phyloP scores from a whole-genome alignment of 176 grass and related monocot genomes.

The Musa troglodytarum region DNA sequence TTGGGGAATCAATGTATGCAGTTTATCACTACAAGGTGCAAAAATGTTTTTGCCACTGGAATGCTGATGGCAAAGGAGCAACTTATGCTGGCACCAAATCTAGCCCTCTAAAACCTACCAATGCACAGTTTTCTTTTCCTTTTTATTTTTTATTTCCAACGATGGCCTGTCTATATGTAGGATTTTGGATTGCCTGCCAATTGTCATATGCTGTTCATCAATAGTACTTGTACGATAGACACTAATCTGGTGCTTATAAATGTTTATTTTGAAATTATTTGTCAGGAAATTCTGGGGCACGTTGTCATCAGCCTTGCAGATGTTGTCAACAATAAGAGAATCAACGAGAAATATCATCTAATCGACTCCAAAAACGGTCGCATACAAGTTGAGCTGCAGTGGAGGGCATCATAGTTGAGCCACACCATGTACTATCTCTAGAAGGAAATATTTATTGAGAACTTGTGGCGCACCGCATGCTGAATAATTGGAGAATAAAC shows the following conservation, averaged over 20 bases:
- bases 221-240: too few species aligned
- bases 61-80: too few species aligned
- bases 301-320: constrained; percentile 8
- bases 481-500: constrained; percentile 3
- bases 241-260: not conserved
- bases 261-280: not conserved
- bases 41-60: too few species aligned
- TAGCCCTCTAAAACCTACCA: too few species aligned
- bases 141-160: too few species aligned
- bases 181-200: too few species aligned
- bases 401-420: not conserved
- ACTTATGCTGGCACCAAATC: too few species aligned
- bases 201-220: too few species aligned
- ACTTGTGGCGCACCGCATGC: not conserved
- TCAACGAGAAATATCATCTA: constrained; percentile 15
- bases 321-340: constrained; percentile 9
- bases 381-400: constrained; percentile 14
- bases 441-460: not conserved
- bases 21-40: too few species aligned
- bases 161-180: too few species aligned
- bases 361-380: constrained; percentile 15
- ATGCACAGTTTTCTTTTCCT: too few species aligned
- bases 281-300: constrained; percentile 1
- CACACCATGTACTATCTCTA: not conserved
- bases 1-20: too few species aligned